Base-by-base conservation (phyloP, 768 basidiomycete genomes). In the Dacryopinax primogenitus region DNA sequence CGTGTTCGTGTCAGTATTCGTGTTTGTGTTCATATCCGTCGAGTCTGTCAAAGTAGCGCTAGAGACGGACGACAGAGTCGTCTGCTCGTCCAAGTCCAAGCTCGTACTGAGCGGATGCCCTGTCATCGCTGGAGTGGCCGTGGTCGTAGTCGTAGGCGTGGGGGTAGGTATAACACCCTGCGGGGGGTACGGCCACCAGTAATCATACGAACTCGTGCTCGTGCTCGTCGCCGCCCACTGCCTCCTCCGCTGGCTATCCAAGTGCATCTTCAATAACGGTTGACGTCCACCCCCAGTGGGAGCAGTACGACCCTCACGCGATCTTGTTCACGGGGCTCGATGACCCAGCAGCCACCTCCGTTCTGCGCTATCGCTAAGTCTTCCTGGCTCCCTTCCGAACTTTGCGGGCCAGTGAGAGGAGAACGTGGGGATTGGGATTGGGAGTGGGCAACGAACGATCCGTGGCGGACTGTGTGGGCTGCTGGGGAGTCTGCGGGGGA, bases 401-500 rank as follows among this genome's bases (percentile, higher is more conserved):
- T 63, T 18, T 45, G 63, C 30, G 44, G 51, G 45, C 65, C 62
- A 12, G 64, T 64, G 64, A 90, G 51, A 58, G 45, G 11, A 47
- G 45, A 21, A 7, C 13, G 45, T 13, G 23, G 45, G 45, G 45
- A 15, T 21, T 12, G 13, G n/a, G 13, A 6, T 23, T 47, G 23
- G 45, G 7, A 23, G 23, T 3, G 41, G 18, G 41, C 18, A 81
- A n/a, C n/a, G 71, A 87, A 89, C 1, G 88, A 88, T 3, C 86
- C 84, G 3, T 88, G 83, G 37, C 89, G 86, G 58, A 90, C 80
- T 65, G 87, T 82, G 72, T 87, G 84, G 0, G 82, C 82, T 0
- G 86, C 81, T 0, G 88, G 88, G 4, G 88, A 87, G 71, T 87
- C 89, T 0, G 82, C 84, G 4, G 86, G 81, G 2, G 79, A 81